phyloP scores from a whole-genome alignment of 129 eudicot species.

The Escallonia rubra region DNA sequence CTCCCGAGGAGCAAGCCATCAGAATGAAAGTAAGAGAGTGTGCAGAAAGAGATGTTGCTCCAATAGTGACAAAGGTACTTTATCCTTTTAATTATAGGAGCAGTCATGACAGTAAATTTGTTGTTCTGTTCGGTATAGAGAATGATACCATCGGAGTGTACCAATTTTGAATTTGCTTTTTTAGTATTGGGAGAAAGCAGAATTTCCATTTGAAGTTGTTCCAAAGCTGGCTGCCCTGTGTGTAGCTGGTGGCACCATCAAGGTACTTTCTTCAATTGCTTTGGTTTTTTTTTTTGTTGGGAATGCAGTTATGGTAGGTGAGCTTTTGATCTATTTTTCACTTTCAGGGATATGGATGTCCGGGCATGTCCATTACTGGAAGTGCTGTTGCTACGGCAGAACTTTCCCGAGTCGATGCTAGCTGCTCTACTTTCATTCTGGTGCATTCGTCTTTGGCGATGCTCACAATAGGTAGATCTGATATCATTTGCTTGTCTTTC shows the following conservation, averaged over 20 bases:
- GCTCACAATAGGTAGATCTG: constrained; percentile 83
- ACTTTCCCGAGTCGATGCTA: constrained; percentile 94
- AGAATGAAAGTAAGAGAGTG: constrained; percentile 72
- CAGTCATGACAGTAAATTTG: neutral
- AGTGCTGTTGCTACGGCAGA: constrained; percentile 86
- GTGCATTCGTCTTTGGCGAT: constrained; percentile 97
- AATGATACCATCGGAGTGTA: constrained; percentile 12
- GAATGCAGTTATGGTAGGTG: neutral
- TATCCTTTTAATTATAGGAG: neutral
- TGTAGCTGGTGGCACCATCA: constrained; percentile 89
- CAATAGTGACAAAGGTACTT: constrained; percentile 87
- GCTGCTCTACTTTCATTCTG: constrained; percentile 88
- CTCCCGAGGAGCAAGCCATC: constrained; percentile 63
- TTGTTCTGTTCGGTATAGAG: neutral
- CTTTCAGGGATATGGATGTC: constrained; percentile 90
- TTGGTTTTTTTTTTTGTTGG: neutral
- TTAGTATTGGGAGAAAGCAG: constrained; percentile 99
- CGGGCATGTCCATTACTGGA: constrained; percentile 80
- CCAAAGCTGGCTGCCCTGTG: constrained; percentile 83
- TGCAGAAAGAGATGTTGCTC: constrained; percentile 89
- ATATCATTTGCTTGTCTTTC: constrained; percentile 4
- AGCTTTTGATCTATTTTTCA: neutral
- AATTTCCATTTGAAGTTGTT: constrained; percentile 85
- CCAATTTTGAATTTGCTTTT: constrained; percentile 17
- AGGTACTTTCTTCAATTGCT: constrained; percentile 41